Percentiles rank a stretch among this genome's conserved stretches.
phyloP scores from a whole-genome alignment of 805 yeast species.

The Teunomyces aglyptinius region DNA sequence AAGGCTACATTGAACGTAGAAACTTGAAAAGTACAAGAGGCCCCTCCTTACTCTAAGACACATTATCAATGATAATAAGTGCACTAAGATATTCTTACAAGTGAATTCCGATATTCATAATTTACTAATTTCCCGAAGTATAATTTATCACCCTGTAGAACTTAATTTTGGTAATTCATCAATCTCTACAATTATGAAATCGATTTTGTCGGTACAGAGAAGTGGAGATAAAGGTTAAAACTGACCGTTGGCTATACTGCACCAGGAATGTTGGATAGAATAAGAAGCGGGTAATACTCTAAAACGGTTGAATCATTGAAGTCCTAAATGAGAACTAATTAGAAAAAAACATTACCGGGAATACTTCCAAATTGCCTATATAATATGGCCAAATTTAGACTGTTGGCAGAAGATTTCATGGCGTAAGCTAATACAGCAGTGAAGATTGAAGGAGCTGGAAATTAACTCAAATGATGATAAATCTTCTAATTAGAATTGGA shows the following conservation, averaged over 20 bases:
- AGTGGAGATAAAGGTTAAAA: background rate
- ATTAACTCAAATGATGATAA: too few relatives aligned
- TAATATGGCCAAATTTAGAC: background rate
- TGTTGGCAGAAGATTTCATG: background rate
- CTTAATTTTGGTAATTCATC: background rate
- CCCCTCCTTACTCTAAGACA: too few relatives aligned
- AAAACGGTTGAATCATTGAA: background rate
- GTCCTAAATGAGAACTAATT: background rate
- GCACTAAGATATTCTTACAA: too few relatives aligned
- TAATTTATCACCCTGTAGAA: background rate
- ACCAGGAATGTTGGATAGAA: background rate
- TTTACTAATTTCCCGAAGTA: background rate
- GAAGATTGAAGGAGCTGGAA: too few relatives aligned
- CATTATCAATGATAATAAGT: too few relatives aligned
- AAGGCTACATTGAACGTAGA: too few relatives aligned
- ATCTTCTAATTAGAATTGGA: too few relatives aligned
- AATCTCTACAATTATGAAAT: background rate
- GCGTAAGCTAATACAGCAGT: background rate
- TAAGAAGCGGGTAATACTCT: background rate
- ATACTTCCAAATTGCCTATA: background rate
- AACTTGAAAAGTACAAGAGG: too few relatives aligned
- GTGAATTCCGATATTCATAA: too few relatives aligned
- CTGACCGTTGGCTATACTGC: background rate
- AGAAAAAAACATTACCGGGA: background rate
- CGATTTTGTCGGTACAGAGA: background rate